Evolutionary conservation across 1,284 basidiomycete species (phyloP).

Genomic region (Pyrrhoderma lamaoense): DNA sequence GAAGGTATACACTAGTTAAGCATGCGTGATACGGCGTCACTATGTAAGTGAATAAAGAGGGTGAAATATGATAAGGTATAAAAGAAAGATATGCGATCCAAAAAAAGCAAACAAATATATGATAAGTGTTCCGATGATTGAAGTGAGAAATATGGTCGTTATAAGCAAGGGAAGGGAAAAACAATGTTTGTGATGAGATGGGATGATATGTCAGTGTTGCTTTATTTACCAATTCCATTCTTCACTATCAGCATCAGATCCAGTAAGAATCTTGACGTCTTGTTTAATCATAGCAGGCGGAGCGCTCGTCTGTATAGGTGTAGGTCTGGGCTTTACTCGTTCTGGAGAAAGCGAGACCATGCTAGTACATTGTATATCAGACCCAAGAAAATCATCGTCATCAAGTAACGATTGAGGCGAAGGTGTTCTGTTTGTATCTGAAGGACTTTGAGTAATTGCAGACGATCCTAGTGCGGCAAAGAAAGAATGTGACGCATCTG

Average conservation of each 20-base stretch:
- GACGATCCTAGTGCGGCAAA: conserved; percentile 41
- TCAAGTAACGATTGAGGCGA: conserved; percentile 10
- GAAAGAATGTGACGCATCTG: conserved; percentile 55
- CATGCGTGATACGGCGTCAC: too few species aligned
- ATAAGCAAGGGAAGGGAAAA: neutral
- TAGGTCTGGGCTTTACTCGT: conserved; percentile 18
- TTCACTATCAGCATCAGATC: conserved; percentile 38
- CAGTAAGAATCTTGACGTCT: conserved; percentile 16
- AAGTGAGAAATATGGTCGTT: neutral
- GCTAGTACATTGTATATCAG: conserved; percentile 1
- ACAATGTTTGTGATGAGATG: neutral
- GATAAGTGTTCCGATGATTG: neutral
- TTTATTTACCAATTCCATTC: conserved; percentile 54
- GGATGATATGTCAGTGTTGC: neutral
- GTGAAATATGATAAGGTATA: neutral
- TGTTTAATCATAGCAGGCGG: conserved; percentile 18
- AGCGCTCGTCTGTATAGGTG: neutral
- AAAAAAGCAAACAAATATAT: too few species aligned
- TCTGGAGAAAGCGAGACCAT: conserved; percentile 12
- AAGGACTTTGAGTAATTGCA: conserved; percentile 18
- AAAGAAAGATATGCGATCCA: neutral
- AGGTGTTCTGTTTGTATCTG: neutral
- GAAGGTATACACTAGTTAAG: neutral
- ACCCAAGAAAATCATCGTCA: conserved; percentile 11
- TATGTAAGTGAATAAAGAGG: neutral